These are phyloP conservation scores for Leonotis leonurus DNA, from an alignment of 257 asterid species.

Conservation along the genomic window DNA sequence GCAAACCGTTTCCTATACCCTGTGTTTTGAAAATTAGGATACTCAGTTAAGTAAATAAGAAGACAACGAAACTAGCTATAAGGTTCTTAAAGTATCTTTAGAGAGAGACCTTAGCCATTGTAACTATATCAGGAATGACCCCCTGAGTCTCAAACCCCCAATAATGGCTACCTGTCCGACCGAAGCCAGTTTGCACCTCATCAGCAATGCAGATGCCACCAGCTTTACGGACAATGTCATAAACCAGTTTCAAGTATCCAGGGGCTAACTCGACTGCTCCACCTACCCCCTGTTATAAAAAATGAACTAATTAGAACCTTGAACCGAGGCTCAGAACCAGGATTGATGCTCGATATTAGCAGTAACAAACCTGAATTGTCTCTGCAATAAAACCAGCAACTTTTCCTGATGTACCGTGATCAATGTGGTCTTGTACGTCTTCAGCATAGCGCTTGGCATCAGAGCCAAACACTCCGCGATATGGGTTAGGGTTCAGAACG, in stretches of 20 bases:
- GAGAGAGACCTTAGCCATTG: conserved; percentile 96
- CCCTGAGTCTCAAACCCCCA: conserved; percentile 98
- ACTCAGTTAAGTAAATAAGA: background rate
- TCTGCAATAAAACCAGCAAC: conserved; percentile 96
- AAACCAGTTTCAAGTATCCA: conserved; percentile 82
- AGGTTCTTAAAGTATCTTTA: too few relatives aligned
- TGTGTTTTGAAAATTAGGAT: conserved; percentile 26
- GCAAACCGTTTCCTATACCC: conserved; percentile 98
- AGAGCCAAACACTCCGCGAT: conserved; percentile 81
- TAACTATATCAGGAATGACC: conserved; percentile 87
- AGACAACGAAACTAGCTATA: background rate
- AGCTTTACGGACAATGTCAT: conserved; percentile 73
- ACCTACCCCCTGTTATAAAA: conserved; percentile 75
- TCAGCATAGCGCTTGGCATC: conserved; percentile 73
- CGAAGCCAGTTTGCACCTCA: conserved; percentile 97
- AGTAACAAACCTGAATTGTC: conserved; percentile 64
- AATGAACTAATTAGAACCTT: background rate
- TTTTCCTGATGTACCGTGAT: conserved; percentile 85
- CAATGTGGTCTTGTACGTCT: conserved; percentile 92
- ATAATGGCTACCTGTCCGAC: conserved; percentile 89
- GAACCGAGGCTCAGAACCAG: too few relatives aligned
- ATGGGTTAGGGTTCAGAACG: conserved; percentile 85
- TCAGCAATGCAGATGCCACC: conserved; percentile 99
- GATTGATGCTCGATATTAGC: too few relatives aligned
- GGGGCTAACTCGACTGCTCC: conserved; percentile 97